A percentile compares a stretch with the other conserved stretches of the same genome.
Conservation (phyloP, 2,329 filamentous ascomycete genomes). For the Orbilia oligospora region DNA sequence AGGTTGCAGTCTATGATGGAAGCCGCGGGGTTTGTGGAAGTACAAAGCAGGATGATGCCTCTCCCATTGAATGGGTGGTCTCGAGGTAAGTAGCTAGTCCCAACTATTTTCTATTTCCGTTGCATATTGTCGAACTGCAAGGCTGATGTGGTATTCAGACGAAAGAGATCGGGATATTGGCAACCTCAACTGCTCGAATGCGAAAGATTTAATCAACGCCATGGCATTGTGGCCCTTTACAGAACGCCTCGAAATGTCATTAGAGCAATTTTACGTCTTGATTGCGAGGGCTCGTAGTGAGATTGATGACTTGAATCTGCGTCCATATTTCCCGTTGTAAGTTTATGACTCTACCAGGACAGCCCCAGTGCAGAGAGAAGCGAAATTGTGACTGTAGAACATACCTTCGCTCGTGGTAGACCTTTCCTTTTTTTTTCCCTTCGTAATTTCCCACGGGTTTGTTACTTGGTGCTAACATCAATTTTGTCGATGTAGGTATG, state of each 20-base stretch:
- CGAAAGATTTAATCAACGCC: slow-evolving; percentile 67
- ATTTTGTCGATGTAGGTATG: slow-evolving; percentile 43
- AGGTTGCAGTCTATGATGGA: slow-evolving; percentile 74
- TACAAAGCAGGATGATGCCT: slow-evolving; percentile 77
- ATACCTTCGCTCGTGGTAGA: slow-evolving; percentile 6
- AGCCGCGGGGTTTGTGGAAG: slow-evolving; percentile 77
- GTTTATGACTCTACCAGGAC: slow-evolving; percentile 24
- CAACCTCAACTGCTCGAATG: slow-evolving; percentile 64
- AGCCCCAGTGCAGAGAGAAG: not conserved
- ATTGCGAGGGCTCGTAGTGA: slow-evolving; percentile 63
- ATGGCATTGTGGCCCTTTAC: slow-evolving; percentile 69
- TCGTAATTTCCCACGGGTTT: not conserved
- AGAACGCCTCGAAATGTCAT: slow-evolving; percentile 67
- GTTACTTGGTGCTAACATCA: slow-evolving; percentile 12
- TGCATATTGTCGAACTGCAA: not conserved
- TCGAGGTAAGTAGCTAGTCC: slow-evolving; percentile 71
- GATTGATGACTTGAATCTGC: slow-evolving; percentile 62
- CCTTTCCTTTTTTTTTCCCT: not conserved
- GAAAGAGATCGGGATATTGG: slow-evolving; percentile 68
- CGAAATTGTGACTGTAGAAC: not conserved
- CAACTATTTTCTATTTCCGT: not conserved
- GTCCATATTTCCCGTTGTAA: slow-evolving; percentile 64
- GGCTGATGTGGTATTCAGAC: slow-evolving; percentile 66
- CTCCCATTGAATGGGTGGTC: slow-evolving; percentile 80
- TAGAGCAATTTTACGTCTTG: slow-evolving; percentile 66